Conservation (phyloP, 2,329 filamentous ascomycete species). For the Penicillium sp. region DNA sequence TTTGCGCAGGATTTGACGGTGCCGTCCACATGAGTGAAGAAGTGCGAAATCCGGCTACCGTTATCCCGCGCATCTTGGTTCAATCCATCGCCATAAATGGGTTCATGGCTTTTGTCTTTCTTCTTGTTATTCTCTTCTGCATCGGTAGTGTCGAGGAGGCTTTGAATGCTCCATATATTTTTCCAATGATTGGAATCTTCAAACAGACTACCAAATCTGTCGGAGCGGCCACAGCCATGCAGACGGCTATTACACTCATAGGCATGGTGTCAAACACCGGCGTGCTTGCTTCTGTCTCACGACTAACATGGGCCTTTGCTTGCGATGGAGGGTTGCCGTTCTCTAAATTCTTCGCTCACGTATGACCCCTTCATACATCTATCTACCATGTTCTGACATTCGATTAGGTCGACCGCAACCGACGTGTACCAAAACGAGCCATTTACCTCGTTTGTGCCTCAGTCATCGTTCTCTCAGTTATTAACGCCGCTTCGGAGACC, state of each 20-base stretch:
- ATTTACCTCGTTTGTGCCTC: constrained; percentile 31
- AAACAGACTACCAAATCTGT: constrained; percentile 43
- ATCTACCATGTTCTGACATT: background rate
- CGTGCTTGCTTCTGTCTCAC: constrained; percentile 42
- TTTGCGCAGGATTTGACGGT: constrained; percentile 45
- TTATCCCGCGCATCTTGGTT: constrained; percentile 48
- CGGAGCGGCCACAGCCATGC: constrained; percentile 42
- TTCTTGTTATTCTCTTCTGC: constrained; percentile 45
- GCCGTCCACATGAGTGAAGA: constrained; percentile 52
- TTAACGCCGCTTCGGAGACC: constrained; percentile 40
- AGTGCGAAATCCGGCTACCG: constrained; percentile 46
- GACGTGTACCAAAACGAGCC: constrained; percentile 18
- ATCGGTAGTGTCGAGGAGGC: constrained; percentile 42
- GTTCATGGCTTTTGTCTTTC: constrained; percentile 42
- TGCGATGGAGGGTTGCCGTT: constrained; percentile 48
- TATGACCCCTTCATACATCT: background rate
- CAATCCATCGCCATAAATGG: constrained; percentile 47
- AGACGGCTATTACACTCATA: constrained; percentile 39
- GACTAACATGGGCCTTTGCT: constrained; percentile 53
- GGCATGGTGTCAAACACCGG: constrained; percentile 43
- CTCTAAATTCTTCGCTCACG: constrained; percentile 20
- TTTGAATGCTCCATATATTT: constrained; percentile 25
- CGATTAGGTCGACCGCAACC: constrained; percentile 30
- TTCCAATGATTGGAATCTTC: constrained; percentile 47
- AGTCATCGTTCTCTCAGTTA: background rate